phyloP scores from a whole-genome alignment of 306 rosid species.

The Delonix regia region DNA sequence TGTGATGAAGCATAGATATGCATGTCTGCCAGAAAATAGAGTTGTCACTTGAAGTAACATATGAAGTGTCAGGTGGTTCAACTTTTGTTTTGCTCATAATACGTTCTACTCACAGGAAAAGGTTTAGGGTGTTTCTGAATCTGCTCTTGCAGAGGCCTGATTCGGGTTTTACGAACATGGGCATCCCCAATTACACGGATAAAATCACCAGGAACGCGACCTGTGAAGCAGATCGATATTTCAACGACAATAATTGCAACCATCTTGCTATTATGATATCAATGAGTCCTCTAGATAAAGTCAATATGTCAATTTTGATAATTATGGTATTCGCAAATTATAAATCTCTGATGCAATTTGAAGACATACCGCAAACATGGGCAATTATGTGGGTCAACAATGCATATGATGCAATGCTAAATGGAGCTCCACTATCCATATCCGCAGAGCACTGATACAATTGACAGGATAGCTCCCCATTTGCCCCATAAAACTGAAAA shows the following conservation, averaged over 20 bases:
- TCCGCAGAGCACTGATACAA: constrained; percentile 35
- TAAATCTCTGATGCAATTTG: background rate
- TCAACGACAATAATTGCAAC: background rate
- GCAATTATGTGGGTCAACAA: constrained; percentile 28
- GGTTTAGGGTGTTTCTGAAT: constrained; percentile 37
- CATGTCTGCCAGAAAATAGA: background rate
- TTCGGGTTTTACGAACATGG: constrained; percentile 15
- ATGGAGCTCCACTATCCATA: constrained; percentile 28
- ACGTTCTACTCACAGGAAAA: constrained; percentile 28
- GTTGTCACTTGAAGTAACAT: background rate
- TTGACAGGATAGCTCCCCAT: constrained; percentile 41
- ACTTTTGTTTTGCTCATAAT: background rate
- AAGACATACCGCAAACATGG: constrained; percentile 39
- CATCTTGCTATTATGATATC: background rate
- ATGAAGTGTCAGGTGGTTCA: background rate
- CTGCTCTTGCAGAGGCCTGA: constrained; percentile 31
- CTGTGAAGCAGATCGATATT: constrained; percentile 12
- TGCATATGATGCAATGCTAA: constrained; percentile 30
- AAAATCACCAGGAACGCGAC: constrained; percentile 29
- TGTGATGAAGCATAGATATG: background rate
- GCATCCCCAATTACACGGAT: constrained; percentile 35
- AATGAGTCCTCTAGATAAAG: background rate
- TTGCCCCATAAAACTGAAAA: constrained; percentile 34
- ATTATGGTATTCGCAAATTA: background rate
- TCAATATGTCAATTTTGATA: background rate